Percentiles rank a stretch among this genome's conserved stretches.
Conservation (phyloP, 1,139 yeast genomes). For the Lodderomyces metapsilosis region DNA sequence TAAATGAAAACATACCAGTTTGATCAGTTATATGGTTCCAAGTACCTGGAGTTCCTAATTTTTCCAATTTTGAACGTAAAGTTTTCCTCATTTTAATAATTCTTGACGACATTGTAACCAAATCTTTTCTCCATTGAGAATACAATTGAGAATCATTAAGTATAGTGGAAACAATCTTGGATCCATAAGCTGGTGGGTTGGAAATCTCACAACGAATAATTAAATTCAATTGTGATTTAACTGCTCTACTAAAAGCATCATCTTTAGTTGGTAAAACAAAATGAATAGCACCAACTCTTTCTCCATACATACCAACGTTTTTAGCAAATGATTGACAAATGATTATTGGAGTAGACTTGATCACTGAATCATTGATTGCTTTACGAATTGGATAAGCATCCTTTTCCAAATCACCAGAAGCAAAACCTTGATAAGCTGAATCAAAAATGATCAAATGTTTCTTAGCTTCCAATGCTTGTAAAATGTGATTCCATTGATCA, state of each 20-base stretch:
- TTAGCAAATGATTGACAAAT: constrained; percentile 97
- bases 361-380: constrained; percentile 56
- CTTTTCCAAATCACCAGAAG: constrained; percentile 69
- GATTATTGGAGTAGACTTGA: constrained; percentile 49
- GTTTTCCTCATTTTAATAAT: constrained; percentile 73
- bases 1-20: constrained; percentile 96
- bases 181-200: constrained; percentile 95
- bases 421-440: constrained; percentile 49
- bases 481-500: constrained; percentile 40
- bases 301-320: constrained; percentile 97
- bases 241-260: constrained; percentile 41
- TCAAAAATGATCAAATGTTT: constrained; percentile 46
- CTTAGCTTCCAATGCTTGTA: constrained; percentile 37
- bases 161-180: constrained; percentile 82
- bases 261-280: constrained; percentile 50
- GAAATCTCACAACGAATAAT: constrained; percentile 83
- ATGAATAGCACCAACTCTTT: constrained; percentile 93
- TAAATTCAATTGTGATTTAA: constrained; percentile 73
- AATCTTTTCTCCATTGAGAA: constrained; percentile 82
- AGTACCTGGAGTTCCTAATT: constrained; percentile 75
- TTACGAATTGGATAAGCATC: constrained; percentile 88
- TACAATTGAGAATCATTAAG: constrained; percentile 64
- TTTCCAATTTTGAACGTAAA: constrained; percentile 57
- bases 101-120: constrained; percentile 84
- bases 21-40: constrained; percentile 94